Percentiles rank a stretch among this genome's conserved stretches.
phyloP scores from a whole-genome alignment of 176 grass and related monocot genomes.

The Bothriochloa decipiens region DNA sequence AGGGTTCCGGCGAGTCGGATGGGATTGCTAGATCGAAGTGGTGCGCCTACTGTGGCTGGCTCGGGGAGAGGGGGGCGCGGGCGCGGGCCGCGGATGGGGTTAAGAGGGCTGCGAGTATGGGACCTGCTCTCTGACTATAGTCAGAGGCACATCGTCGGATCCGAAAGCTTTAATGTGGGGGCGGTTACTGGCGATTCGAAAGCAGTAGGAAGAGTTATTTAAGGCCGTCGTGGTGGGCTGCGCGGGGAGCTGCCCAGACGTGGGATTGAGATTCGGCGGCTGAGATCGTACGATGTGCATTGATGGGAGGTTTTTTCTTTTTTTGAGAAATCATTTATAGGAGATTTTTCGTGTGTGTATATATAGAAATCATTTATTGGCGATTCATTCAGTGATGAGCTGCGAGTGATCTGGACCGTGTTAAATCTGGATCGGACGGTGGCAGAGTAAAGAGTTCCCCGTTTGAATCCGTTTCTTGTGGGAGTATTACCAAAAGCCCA shows the following conservation, averaged over 20 bases:
- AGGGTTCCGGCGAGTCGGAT: constrained; percentile 56
- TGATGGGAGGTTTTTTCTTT: background rate
- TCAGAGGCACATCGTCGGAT: constrained; percentile 24
- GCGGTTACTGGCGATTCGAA: constrained; percentile 27
- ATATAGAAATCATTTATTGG: background rate
- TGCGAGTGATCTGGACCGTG: constrained; percentile 39
- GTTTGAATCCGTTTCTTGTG: background rate
- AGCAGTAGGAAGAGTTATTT: constrained; percentile 15
- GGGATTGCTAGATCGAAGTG: constrained; percentile 45
- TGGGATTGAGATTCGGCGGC: background rate
- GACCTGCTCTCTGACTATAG: constrained; percentile 30
- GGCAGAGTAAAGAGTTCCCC: background rate
- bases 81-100: constrained; percentile 20
- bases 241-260: background rate
- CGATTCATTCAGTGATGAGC: constrained; percentile 5
- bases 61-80: background rate
- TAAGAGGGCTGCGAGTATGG: background rate
- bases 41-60: constrained; percentile 25
- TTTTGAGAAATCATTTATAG: background rate
- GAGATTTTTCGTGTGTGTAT: background rate
- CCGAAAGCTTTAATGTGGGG: constrained; percentile 25
- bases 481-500: background rate
- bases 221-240: background rate
- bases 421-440: constrained; percentile 7
- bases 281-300: background rate